A percentile compares a stretch with the other conserved stretches of the same genome.
Evolutionary conservation across 139 green algal species (phyloP).

Genomic region (Chlamydomonas asymmetrica): DNA sequence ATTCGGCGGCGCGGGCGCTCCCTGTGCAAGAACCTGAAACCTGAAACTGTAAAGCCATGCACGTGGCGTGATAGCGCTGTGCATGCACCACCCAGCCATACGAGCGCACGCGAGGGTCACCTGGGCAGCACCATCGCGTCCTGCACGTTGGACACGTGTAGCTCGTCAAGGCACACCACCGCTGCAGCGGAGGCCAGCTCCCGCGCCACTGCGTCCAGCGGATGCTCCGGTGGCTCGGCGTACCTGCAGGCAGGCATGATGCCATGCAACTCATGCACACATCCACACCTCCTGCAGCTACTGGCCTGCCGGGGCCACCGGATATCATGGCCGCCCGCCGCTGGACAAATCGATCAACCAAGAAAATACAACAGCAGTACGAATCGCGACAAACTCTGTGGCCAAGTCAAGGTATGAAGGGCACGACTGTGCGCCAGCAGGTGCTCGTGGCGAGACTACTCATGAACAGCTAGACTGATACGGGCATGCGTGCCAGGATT

Average conservation of each 20-base stretch:
- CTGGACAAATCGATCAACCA: no score
- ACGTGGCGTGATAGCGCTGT: not conserved
- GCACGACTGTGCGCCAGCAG: no score
- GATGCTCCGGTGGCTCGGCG: slow-evolving; percentile 58
- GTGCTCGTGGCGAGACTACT: no score
- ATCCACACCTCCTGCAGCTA: not conserved
- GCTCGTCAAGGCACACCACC: slow-evolving; percentile 71
- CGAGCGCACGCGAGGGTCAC: not conserved
- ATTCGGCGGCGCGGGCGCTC: slow-evolving; percentile 4
- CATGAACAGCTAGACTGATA: no score
- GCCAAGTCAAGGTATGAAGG: no score
- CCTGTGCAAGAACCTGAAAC: slow-evolving; percentile 62
- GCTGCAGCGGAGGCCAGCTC: slow-evolving; percentile 37
- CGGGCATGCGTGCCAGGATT: not conserved
- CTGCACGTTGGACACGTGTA: slow-evolving; percentile 92
- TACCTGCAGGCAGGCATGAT: slow-evolving; percentile 21
- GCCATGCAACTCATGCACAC: no score
- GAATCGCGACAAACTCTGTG: no score
- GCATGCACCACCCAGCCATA: not conserved
- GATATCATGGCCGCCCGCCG: not conserved
- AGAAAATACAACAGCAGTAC: no score
- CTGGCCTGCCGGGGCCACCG: not conserved
- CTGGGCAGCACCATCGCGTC: slow-evolving; percentile 83
- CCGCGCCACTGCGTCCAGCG: slow-evolving; percentile 68
- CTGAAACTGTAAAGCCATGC: not conserved